These are phyloP conservation scores for Aspergillus nanangensis DNA, from an alignment of 495 filamentous ascomycete genomes.

Conservation along the genomic window DNA sequence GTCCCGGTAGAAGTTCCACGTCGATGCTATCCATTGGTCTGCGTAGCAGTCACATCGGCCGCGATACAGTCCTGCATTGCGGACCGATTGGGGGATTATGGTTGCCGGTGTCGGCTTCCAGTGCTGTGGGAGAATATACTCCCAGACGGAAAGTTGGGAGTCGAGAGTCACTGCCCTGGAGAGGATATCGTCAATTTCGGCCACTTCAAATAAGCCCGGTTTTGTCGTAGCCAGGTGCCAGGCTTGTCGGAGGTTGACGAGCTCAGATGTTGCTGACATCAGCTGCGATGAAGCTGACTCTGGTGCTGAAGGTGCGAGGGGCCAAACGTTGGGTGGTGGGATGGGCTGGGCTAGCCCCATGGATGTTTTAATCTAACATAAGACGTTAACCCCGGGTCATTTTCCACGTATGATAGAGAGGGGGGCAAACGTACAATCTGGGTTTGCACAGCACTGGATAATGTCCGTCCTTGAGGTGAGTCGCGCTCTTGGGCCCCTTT, in stretches of 20 bases:
- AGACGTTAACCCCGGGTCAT: neutral
- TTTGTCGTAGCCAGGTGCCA: constrained; percentile 18
- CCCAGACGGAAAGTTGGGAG: constrained; percentile 23
- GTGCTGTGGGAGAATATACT: constrained; percentile 20
- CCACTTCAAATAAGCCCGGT: neutral
- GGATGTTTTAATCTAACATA: constrained; percentile 28
- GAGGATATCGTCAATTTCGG: constrained; percentile 16
- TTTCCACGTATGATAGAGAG: neutral
- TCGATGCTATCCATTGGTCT: constrained; percentile 54
- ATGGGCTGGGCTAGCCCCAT: constrained; percentile 18
- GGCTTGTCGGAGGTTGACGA: constrained; percentile 24
- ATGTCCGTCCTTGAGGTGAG: constrained; percentile 10
- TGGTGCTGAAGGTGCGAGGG: constrained; percentile 12
- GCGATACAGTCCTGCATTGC: constrained; percentile 37
- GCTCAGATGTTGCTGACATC: constrained; percentile 14
- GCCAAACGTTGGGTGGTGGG: constrained; percentile 26
- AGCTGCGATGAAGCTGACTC: constrained; percentile 21
- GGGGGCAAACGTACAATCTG: constrained; percentile 20
- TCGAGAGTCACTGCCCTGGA: constrained; percentile 25
- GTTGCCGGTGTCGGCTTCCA: constrained; percentile 28
- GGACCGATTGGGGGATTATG: constrained; percentile 30
- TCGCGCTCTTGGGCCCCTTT: constrained; percentile 12
- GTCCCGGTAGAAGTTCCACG: constrained; percentile 63
- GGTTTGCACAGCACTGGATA: constrained; percentile 24
- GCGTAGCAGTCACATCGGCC: constrained; percentile 55